phyloP scores from a whole-genome alignment of 2,329 filamentous ascomycete genomes.

The Dactylellina drechsleri region DNA sequence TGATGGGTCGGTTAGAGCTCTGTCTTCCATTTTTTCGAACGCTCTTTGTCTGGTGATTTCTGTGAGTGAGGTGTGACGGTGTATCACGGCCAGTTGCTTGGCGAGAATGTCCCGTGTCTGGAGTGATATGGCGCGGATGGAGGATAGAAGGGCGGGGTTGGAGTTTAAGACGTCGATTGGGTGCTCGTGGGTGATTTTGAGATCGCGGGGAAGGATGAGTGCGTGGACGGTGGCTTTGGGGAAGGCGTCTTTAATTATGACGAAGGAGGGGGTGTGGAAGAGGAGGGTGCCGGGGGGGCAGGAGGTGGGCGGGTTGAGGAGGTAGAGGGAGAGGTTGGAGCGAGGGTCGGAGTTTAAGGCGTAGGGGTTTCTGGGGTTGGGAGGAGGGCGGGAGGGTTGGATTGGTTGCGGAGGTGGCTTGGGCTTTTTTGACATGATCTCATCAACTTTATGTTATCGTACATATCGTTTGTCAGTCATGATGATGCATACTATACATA shows the following conservation, averaged over 20 bases:
- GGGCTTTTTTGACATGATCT: constrained; percentile 45
- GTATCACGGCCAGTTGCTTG: constrained; percentile 76
- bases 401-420: constrained; percentile 15
- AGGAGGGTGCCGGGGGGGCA: constrained; percentile 72
- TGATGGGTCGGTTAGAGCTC: constrained; percentile 58
- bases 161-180: constrained; percentile 76
- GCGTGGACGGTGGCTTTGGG: constrained; percentile 87
- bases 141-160: constrained; percentile 28
- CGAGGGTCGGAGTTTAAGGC: constrained; percentile 60
- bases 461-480: no score
- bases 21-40: constrained; percentile 68
- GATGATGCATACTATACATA: no score
- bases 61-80: constrained; percentile 71
- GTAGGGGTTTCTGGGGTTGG: constrained; percentile 37
- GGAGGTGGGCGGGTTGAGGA: constrained; percentile 68
- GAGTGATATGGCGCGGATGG: constrained; percentile 25
- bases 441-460: constrained; percentile 26
- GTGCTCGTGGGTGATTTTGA: constrained; percentile 70
- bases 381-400: constrained; percentile 3
- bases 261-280: constrained; percentile 74
- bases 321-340: constrained; percentile 75
- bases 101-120: constrained; percentile 75
- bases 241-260: constrained; percentile 82
- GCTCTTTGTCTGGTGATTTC: constrained; percentile 74
- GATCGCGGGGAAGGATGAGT: constrained; percentile 83